Evolutionary conservation across 805 yeast genomes (phyloP).

Genomic region (Candida qinlingensis): DNA sequence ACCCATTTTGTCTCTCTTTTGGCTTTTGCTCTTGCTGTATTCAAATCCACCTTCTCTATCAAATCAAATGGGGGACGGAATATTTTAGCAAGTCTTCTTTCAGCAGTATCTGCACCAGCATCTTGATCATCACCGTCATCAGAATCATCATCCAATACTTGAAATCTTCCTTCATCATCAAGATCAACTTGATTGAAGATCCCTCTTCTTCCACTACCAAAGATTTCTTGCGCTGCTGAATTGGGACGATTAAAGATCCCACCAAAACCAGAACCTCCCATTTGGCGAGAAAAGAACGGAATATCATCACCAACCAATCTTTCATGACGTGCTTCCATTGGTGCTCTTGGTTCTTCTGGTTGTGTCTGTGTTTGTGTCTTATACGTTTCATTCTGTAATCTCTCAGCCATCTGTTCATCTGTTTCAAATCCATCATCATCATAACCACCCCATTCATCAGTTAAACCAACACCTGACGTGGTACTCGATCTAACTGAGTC

Average conservation of each 20-base stretch:
- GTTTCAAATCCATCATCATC: conserved; percentile 20
- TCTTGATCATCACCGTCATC: conserved; percentile 34
- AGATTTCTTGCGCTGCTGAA: conserved; percentile 19
- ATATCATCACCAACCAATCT: conserved; percentile 55
- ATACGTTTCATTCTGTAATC: conserved; percentile 61
- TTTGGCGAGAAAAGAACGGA: conserved; percentile 29
- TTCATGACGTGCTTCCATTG: conserved; percentile 74
- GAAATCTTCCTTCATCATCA: conserved; percentile 24
- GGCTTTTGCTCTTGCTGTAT: conserved; percentile 66
- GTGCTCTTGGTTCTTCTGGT: conserved; percentile 53
- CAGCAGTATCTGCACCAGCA: conserved; percentile 31
- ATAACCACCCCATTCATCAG: background rate
- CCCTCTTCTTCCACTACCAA: conserved; percentile 28
- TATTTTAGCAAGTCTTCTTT: conserved; percentile 72
- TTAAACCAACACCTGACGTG: background rate
- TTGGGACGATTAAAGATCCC: conserved; percentile 16
- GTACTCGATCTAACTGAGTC: background rate
- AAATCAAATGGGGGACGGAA: conserved; percentile 94
- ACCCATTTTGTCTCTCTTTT: conserved; percentile 70
- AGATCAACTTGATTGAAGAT: conserved; percentile 6
- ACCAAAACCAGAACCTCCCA: conserved; percentile 37
- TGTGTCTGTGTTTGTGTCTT: background rate
- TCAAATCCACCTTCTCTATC: conserved; percentile 63
- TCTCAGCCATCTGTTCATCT: conserved; percentile 54
- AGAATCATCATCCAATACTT: conserved; percentile 26